Base-by-base conservation (phyloP, 306 rosid species). In the Gleditsia sinensis region DNA sequence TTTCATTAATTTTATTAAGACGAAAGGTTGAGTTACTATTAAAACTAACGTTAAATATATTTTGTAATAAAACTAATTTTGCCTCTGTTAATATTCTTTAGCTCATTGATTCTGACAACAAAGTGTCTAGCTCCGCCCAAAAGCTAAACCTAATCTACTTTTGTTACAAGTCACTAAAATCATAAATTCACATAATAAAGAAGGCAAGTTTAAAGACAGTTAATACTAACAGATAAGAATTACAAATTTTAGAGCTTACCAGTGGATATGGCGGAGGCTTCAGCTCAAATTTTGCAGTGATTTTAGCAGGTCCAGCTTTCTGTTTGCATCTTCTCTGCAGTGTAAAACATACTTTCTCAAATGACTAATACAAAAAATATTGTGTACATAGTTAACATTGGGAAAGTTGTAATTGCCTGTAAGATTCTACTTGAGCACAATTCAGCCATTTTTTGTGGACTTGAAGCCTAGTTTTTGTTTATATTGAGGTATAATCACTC, bases 201-300 rank as follows among this genome's bases (percentile, higher is more conserved):
- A 33, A 40, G 43, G 12, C 48, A 32, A 23, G 54, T 39, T 9
- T 34, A 74, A 16, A 9, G 48, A 60, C 3, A 57, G 27, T 14
- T 10, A 16, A 81, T 7, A 45, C 20, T 67, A 45, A 43, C 60
- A 21, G 24, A 4, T 53, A 62, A 72, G n/a, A 32, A 21, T 42
- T 54, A 48, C 50, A 81, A 67, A 63, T 48, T 56, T 50, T 25
- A 76, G 61, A 72, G 46, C 73, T 78, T 86, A 91, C 98, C 85
- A 91, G 77, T 5, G 92, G 88, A 84, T 89, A 94, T 14, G 98
- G 96, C 9, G 97, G 98, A 55, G 96, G 98, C 79, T 83, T 85
- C 64, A 91, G 80, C 76, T 91, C 97, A 74, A 94, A 78, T 65
- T 71, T 82, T 24, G 96, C 88, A 69, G 80, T 73, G 65, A 86